phyloP scores from a whole-genome alignment of 2,329 filamentous ascomycete genomes.

The Cryphonectria naterciae region DNA sequence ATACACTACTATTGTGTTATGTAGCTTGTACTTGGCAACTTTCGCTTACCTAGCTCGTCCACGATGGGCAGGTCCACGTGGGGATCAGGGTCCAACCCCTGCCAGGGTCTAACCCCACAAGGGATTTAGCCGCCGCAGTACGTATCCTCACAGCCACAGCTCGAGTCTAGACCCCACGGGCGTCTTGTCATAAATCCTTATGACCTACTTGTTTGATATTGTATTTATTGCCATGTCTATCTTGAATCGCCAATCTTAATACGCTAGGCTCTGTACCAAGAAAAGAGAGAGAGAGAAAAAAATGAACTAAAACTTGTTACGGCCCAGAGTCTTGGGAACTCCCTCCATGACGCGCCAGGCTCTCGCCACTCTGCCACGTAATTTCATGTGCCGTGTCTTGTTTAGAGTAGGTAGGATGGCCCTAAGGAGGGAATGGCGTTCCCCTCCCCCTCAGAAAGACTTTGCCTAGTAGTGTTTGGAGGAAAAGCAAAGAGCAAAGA shows the following conservation, averaged over 20 bases:
- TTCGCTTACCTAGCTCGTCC: background rate
- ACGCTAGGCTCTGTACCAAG: background rate
- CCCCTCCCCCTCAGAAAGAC: too few species aligned
- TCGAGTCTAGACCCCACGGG: background rate
- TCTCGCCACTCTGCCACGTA: background rate
- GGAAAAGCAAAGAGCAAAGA: too few species aligned
- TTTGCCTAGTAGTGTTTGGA: too few species aligned
- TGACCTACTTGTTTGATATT: conserved; percentile 4
- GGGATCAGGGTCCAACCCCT: background rate
- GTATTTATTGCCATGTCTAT: background rate
- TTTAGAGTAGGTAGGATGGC: background rate
- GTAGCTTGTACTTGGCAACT: background rate
- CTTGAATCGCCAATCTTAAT: background rate
- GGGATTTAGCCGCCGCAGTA: background rate
- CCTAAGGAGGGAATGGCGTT: too few species aligned
- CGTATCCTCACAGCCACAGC: background rate
- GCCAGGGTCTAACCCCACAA: background rate
- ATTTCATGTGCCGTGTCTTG: background rate
- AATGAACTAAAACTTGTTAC: background rate
- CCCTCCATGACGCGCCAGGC: background rate
- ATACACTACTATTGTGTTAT: background rate
- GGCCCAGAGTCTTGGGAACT: background rate
- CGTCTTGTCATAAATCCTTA: background rate
- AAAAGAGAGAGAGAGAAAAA: background rate
- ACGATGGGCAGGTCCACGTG: conserved; percentile 3